These are phyloP conservation scores for Fusarium subtropicale DNA, from an alignment of 2,329 filamentous ascomycete genomes.

Conservation along the genomic window DNA sequence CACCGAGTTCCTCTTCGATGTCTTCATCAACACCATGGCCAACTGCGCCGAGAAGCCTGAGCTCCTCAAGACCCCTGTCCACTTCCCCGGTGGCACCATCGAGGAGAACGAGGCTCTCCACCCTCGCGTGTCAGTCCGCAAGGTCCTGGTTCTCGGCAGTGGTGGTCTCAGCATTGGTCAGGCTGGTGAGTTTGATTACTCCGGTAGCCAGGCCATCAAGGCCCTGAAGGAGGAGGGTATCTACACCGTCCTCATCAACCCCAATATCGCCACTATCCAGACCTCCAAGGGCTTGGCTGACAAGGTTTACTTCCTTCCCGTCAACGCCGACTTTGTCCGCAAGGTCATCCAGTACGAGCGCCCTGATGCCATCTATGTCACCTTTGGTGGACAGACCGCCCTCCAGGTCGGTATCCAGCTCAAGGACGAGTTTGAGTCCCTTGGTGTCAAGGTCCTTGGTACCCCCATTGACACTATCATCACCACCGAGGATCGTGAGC, in stretches of 20 bases:
- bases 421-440: slow-evolving; percentile 93
- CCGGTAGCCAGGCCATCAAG: slow-evolving; percentile 98
- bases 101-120: slow-evolving; percentile 82
- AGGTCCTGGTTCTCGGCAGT: slow-evolving; percentile 92
- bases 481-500: slow-evolving; percentile 96
- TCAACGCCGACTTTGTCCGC: slow-evolving; percentile 95
- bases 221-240: slow-evolving; percentile 97
- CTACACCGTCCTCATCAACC: slow-evolving; percentile 98
- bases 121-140: slow-evolving; percentile 87
- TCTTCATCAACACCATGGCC: slow-evolving; percentile 89
- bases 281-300: slow-evolving; percentile 97
- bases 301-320: slow-evolving; percentile 98
- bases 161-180: slow-evolving; percentile 98
- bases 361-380: slow-evolving; percentile 96
- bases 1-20: slow-evolving; percentile 96
- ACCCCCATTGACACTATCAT: slow-evolving; percentile 98
- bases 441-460: slow-evolving; percentile 94
- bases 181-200: slow-evolving; percentile 99
- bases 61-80: slow-evolving; percentile 77
- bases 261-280: slow-evolving; percentile 98
- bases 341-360: slow-evolving; percentile 97
- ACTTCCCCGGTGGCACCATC: slow-evolving; percentile 86
- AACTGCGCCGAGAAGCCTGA: slow-evolving; percentile 75
- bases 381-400: slow-evolving; percentile 97
- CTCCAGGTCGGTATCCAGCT: slow-evolving; percentile 97